A percentile compares a stretch with the other conserved stretches of the same genome.
Evolutionary conservation across 306 rosid genomes (phyloP).

Genomic region (Citrullus colocynthis): DNA sequence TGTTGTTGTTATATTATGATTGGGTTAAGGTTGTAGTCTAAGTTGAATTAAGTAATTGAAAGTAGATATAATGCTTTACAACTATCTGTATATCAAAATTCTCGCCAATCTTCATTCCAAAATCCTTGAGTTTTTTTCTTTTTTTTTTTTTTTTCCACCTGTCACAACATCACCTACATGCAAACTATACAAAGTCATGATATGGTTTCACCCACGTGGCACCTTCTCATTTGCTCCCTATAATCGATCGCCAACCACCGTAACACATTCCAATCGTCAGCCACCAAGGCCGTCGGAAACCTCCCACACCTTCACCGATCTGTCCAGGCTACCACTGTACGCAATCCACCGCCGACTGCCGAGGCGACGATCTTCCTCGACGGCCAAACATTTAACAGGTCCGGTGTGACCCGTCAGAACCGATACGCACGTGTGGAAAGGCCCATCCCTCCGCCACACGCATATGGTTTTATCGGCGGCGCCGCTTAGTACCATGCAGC

Average conservation of each 20-base stretch:
- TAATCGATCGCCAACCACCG: not conserved
- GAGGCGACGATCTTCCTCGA: constrained; percentile 26
- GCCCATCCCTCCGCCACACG: constrained; percentile 64
- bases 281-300: constrained; percentile 20
- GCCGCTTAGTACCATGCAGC: constrained; percentile 46
- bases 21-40: no score
- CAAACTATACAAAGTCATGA: not conserved
- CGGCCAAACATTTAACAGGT: constrained; percentile 81
- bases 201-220: not conserved
- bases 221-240: not conserved
- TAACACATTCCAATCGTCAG: not conserved
- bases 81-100: not conserved
- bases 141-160: not conserved
- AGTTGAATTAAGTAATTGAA: no score
- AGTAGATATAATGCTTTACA: not conserved
- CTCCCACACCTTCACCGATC: constrained; percentile 88
- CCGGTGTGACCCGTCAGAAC: constrained; percentile 71
- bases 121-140: not conserved
- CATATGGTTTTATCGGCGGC: constrained; percentile 79
- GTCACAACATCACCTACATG: not conserved
- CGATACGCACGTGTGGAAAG: constrained; percentile 56
- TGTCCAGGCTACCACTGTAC: constrained; percentile 91
- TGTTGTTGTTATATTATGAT: no score
- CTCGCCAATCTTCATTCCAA: not conserved
- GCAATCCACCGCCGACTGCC: constrained; percentile 41